Conservation (phyloP, 495 filamentous ascomycete species). For the Penicillium goetzii region DNA sequence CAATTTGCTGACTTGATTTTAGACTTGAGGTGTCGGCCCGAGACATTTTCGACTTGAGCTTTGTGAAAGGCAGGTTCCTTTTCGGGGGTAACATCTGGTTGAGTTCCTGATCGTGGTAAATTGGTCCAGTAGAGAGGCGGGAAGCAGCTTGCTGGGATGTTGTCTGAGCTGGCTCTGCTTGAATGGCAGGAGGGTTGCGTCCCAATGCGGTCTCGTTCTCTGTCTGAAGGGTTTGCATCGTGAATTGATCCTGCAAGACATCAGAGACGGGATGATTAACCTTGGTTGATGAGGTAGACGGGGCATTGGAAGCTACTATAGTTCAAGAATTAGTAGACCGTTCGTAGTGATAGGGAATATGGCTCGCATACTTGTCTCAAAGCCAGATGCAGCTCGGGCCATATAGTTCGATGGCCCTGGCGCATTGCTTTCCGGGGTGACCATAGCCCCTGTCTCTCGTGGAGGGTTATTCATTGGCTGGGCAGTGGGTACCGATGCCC, state of each 20-base stretch:
- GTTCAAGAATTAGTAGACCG: background rate
- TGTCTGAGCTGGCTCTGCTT: background rate
- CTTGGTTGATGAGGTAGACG: conserved; percentile 20
- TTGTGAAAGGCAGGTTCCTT: conserved; percentile 48
- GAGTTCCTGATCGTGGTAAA: conserved; percentile 34
- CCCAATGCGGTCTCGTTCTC: background rate
- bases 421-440: conserved; percentile 23
- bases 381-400: conserved; percentile 12
- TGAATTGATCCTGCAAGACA: background rate
- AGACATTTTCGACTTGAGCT: conserved; percentile 28
- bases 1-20: conserved; percentile 1
- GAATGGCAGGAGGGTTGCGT: background rate
- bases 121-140: conserved; percentile 26
- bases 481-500: conserved; percentile 22
- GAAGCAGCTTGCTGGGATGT: conserved; percentile 7
- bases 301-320: background rate
- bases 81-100: conserved; percentile 51
- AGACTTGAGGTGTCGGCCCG: conserved; percentile 4
- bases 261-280: conserved; percentile 1
- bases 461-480: conserved; percentile 15
- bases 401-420: conserved; percentile 11
- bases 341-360: background rate
- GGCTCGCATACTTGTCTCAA: conserved; percentile 18
- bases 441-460: background rate
- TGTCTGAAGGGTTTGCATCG: background rate